Percentiles rank a stretch among this genome's conserved stretches.
phyloP scores from a whole-genome alignment of 2,329 filamentous ascomycete genomes.

The Pseudogymnoascus sp. region DNA sequence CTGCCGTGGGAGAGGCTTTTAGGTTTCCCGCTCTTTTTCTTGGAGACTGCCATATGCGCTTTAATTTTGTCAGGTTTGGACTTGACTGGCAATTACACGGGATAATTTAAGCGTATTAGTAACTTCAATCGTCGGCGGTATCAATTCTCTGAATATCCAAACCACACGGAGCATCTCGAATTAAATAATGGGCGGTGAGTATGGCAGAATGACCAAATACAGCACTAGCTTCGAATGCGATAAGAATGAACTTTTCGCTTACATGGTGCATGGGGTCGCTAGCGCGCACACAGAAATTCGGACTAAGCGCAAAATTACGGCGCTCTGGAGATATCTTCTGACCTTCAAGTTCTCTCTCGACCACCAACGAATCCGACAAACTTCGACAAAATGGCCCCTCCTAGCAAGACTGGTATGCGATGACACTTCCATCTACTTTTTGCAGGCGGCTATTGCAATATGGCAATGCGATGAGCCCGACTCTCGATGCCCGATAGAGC shows the following conservation, averaged over 20 bases:
- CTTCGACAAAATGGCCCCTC: constrained; percentile 12
- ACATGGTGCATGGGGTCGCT: neutral
- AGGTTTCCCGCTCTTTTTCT: constrained; percentile 33
- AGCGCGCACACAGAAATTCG: constrained; percentile 4
- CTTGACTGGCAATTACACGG: neutral
- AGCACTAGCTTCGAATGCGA: neutral
- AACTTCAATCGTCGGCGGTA: neutral
- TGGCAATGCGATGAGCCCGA: constrained; percentile 15
- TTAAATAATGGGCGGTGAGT: constrained; percentile 1
- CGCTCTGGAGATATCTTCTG: neutral
- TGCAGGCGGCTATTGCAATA: constrained; percentile 5
- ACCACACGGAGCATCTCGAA: neutral
- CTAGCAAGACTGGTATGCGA: constrained; percentile 27
- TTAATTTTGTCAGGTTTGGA: neutral
- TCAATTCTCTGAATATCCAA: neutral
- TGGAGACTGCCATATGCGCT: constrained; percentile 34
- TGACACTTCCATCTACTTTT: neutral
- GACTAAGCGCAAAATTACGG: constrained; percentile 1
- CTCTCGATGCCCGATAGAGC: constrained; percentile 8
- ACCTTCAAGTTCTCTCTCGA: constrained; percentile 7
- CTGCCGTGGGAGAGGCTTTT: constrained; percentile 45
- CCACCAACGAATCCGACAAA: constrained; percentile 8
- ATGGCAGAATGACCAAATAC: neutral
- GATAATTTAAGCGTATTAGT: neutral
- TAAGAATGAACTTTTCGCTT: constrained; percentile 2